Percentiles rank a stretch among this genome's conserved stretches.
Conservation (phyloP, 306 rosid genomes). For the Vicia faba region DNA sequence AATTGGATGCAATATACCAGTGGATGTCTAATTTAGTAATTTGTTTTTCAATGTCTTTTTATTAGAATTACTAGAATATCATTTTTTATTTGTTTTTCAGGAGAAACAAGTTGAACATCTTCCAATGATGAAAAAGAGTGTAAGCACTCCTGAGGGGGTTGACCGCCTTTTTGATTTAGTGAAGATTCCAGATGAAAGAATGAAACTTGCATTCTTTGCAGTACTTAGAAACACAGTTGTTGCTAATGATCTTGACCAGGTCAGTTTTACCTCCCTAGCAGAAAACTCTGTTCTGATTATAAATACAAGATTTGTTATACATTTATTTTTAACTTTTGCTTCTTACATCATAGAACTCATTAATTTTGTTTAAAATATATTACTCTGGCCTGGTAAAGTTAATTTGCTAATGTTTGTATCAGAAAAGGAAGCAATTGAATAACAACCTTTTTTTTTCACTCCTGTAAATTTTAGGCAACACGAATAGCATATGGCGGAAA, state of each 20-base stretch:
- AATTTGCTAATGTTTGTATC: slow-evolving; percentile 12
- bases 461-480: slow-evolving; percentile 63
- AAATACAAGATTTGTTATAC: background rate
- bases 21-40: slow-evolving; percentile 16
- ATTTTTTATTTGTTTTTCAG: slow-evolving; percentile 50
- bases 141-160: slow-evolving; percentile 84
- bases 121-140: slow-evolving; percentile 60
- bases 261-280: slow-evolving; percentile 38
- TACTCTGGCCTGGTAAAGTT: background rate
- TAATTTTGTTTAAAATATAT: slow-evolving; percentile 1
- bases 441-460: slow-evolving; percentile 24
- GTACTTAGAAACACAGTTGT: slow-evolving; percentile 78
- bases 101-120: slow-evolving; percentile 80
- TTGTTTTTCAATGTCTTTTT: slow-evolving; percentile 17
- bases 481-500: slow-evolving; percentile 74
- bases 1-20: slow-evolving; percentile 1
- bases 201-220: slow-evolving; percentile 91
- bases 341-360: slow-evolving; percentile 5
- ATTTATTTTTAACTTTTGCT: slow-evolving; percentile 7
- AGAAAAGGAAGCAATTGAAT: slow-evolving; percentile 23
- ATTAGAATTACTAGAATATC: background rate
- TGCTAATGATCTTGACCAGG: slow-evolving; percentile 93
- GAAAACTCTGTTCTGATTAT: slow-evolving; percentile 6
- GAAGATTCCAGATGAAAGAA: slow-evolving; percentile 75
- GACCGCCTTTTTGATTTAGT: slow-evolving; percentile 88